These are phyloP conservation scores for Flaveria ramosissima DNA, from an alignment of 129 eudicot genomes.

Conservation along the genomic window DNA sequence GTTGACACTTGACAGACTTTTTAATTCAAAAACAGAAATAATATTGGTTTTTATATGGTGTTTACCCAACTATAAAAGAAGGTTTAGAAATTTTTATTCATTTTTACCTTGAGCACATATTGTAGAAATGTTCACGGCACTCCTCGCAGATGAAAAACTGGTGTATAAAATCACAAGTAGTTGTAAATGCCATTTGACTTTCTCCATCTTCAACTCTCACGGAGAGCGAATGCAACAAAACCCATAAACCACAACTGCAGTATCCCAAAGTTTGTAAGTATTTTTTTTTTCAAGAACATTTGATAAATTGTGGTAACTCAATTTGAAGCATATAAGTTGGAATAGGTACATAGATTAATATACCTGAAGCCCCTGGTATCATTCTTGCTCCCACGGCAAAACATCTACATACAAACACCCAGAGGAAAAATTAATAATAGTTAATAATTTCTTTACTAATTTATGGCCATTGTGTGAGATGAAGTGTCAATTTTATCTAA, in stretches of 20 bases:
- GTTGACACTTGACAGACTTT: neutral
- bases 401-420: constrained; percentile 56
- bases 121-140: constrained; percentile 81
- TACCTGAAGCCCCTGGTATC: constrained; percentile 97
- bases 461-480: neutral
- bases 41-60: neutral
- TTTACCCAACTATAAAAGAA: neutral
- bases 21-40: neutral
- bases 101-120: constrained; percentile 86
- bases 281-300: neutral
- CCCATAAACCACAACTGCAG: constrained; percentile 98
- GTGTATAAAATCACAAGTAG: constrained; percentile 82
- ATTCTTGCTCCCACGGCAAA: constrained; percentile 95
- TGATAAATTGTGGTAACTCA: neutral
- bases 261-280: constrained; percentile 5
- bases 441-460: neutral
- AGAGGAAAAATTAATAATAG: neutral
- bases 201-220: constrained; percentile 92
- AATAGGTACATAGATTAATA: constrained; percentile 3
- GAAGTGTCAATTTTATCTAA: neutral
- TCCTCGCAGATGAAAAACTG: constrained; percentile 90
- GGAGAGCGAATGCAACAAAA: constrained; percentile 85
- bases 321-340: neutral
- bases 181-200: constrained; percentile 75
- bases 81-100: neutral